These are phyloP conservation scores for Parafenestella ontariensis DNA, from an alignment of 2,329 filamentous ascomycete species.

Conservation along the genomic window DNA sequence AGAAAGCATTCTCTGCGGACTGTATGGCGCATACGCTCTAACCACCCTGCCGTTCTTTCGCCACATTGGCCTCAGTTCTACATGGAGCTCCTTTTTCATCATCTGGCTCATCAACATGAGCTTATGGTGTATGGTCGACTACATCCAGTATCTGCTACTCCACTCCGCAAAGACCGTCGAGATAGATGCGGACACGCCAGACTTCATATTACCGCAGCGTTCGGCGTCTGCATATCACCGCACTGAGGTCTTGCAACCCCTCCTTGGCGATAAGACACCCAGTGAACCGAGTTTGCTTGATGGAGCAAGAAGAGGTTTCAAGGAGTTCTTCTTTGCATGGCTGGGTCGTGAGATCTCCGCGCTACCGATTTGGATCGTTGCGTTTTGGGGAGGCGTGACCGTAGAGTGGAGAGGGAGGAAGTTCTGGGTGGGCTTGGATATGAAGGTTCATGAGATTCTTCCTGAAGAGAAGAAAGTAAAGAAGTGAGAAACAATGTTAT, in stretches of 20 bases:
- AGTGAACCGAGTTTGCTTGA: conserved; percentile 22
- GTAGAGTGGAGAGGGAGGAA: conserved; percentile 85
- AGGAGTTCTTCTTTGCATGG: conserved; percentile 83
- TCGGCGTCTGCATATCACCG: conserved; percentile 43
- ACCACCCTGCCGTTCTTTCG: conserved; percentile 75
- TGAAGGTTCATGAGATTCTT: conserved; percentile 72
- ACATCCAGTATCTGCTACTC: conserved; percentile 73
- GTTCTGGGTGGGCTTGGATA: conserved; percentile 84
- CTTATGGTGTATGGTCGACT: conserved; percentile 78
- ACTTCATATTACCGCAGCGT: conserved; percentile 67
- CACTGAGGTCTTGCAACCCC: conserved; percentile 26
- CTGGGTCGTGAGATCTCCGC: conserved; percentile 81
- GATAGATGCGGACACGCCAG: conserved; percentile 73
- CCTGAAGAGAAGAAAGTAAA: conserved; percentile 12
- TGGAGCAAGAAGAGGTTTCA: conserved; percentile 63
- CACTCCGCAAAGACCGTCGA: conserved; percentile 77
- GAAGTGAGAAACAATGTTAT: background rate
- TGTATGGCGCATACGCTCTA: conserved; percentile 79
- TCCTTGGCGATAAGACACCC: conserved; percentile 22
- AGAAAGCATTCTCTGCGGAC: conserved; percentile 83
- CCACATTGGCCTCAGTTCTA: conserved; percentile 63
- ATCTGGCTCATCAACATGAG: conserved; percentile 72
- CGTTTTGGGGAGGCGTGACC: conserved; percentile 84
- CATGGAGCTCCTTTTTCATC: conserved; percentile 70
- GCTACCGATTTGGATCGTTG: conserved; percentile 88